Percentiles rank a stretch among this genome's conserved stretches.
Evolutionary conservation across 78 protist species (phyloP).

Genomic region (Capsaspora owczarzaki): DNA sequence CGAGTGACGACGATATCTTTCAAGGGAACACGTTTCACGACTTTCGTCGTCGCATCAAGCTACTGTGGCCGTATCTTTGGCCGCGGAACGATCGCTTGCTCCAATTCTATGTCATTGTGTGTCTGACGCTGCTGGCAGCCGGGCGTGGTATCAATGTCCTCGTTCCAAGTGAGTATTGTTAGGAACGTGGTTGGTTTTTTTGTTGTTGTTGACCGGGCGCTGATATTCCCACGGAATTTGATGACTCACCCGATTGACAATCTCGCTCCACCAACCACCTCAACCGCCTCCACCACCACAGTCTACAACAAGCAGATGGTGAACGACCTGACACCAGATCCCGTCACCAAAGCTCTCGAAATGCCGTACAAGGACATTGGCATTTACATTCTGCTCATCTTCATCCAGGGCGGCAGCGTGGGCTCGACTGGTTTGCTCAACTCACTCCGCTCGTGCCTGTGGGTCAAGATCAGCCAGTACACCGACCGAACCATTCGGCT

Average conservation of each 20-base stretch:
- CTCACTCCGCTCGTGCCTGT: slow-evolving; percentile 9
- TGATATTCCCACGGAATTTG: no score
- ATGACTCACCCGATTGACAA: neutral
- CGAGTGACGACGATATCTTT: no score
- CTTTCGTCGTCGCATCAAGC: neutral
- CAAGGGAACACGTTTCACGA: no score
- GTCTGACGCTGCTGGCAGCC: neutral
- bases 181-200: neutral
- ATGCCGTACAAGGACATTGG: no score
- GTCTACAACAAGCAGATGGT: neutral
- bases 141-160: neutral
- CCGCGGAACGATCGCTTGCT: neutral
- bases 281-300: neutral
- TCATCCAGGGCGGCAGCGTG: neutral
- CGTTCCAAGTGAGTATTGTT: neutral
- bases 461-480: slow-evolving; percentile 20
- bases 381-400: neutral
- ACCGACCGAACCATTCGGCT: neutral
- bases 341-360: neutral
- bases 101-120: neutral
- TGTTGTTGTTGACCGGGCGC: neutral
- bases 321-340: neutral
- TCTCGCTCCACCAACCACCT: neutral
- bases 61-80: neutral
- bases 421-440: neutral